Percentiles rank a stretch among this genome's conserved stretches.
Evolutionary conservation across 176 grass and related monocot genomes (phyloP).

Genomic region (Triticum monococcum): DNA sequence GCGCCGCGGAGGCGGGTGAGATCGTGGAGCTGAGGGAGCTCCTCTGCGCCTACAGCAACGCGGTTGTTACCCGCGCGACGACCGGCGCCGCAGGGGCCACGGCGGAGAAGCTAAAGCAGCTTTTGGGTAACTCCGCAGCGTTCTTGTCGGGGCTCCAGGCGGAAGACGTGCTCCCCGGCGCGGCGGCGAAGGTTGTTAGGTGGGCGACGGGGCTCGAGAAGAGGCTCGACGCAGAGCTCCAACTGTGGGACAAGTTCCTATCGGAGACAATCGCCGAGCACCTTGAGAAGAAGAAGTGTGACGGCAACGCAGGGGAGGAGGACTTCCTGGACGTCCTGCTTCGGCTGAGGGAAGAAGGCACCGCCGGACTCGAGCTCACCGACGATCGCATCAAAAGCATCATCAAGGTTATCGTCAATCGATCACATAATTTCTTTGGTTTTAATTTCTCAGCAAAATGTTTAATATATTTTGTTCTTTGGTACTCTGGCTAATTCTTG

Average conservation of each 20-base stretch:
- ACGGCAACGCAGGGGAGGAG: neutral
- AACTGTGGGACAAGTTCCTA: conserved; percentile 43
- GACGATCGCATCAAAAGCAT: conserved; percentile 47
- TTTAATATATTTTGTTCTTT: no score
- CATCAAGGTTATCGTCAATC: conserved; percentile 16
- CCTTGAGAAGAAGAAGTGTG: conserved; percentile 38
- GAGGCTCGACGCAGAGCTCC: conserved; percentile 32
- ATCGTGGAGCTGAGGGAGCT: conserved; percentile 47
- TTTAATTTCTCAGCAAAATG: neutral
- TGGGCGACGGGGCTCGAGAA: conserved; percentile 42
- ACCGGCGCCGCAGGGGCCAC: conserved; percentile 20
- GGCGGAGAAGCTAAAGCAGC: conserved; percentile 23
- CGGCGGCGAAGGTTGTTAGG: conserved; percentile 28
- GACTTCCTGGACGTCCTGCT: conserved; percentile 66
- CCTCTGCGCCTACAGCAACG: conserved; percentile 54
- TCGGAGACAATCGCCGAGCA: conserved; percentile 36
- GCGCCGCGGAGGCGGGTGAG: neutral
- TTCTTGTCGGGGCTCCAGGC: conserved; percentile 39
- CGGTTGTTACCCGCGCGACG: conserved; percentile 45
- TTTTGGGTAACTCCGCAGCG: conserved; percentile 31
- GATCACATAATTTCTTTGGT: neutral
- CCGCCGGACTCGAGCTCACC: conserved; percentile 35
- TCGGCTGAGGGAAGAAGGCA: conserved; percentile 24
- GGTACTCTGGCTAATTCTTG: neutral
- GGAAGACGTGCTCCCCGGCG: conserved; percentile 48